Evolutionary conservation across 164 flowering plant species (phyloP).

Genomic region (Echeveria elegans): DNA sequence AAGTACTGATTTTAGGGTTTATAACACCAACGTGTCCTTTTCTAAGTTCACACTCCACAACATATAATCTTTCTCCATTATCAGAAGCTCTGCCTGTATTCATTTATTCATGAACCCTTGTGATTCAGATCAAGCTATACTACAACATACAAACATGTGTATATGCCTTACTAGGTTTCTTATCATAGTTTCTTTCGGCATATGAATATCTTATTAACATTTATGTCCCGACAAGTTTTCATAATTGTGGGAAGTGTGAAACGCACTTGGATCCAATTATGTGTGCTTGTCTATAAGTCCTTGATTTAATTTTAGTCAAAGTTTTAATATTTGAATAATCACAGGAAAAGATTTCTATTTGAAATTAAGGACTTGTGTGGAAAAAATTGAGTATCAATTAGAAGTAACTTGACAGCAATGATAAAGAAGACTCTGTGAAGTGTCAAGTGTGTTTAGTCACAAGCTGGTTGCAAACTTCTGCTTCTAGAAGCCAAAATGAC

Average conservation of each 20-base stretch:
- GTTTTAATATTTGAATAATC: background rate
- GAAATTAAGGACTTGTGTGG: background rate
- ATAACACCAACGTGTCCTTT: background rate
- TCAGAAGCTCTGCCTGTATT: background rate
- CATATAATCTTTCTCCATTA: background rate
- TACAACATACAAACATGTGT: background rate
- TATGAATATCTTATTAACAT: background rate
- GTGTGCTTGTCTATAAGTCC: background rate
- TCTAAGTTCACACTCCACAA: background rate
- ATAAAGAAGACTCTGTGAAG: background rate
- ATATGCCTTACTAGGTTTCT: background rate
- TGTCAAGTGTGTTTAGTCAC: too few species aligned
- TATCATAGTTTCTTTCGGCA: background rate
- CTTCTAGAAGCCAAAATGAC: background rate
- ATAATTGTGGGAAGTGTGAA: background rate
- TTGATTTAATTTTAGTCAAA: background rate
- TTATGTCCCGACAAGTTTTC: background rate
- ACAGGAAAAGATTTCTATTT: background rate
- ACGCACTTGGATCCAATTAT: background rate
- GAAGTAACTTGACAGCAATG: too few species aligned
- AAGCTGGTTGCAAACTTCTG: background rate
- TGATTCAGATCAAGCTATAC: background rate
- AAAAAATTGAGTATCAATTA: background rate
- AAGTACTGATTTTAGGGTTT: background rate
- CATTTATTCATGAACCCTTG: conserved; percentile 3